Conservation (phyloP, 768 basidiomycete species). For the Lentinus brumalis region DNA sequence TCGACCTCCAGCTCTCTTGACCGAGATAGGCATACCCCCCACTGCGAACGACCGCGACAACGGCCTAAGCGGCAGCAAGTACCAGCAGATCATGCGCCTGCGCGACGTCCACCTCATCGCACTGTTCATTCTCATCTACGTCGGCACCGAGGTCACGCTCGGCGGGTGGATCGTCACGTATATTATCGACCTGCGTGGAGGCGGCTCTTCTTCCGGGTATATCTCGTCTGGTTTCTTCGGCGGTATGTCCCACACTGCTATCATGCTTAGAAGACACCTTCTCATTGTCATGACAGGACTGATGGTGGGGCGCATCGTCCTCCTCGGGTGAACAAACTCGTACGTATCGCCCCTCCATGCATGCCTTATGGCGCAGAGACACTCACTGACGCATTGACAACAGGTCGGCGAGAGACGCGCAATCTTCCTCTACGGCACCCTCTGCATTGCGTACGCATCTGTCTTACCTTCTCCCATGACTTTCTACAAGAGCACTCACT, state of each 20-base stretch:
- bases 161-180: conserved; percentile 60
- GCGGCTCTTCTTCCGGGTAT: conserved; percentile 50
- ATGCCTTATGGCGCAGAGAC: neutral
- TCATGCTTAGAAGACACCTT: neutral
- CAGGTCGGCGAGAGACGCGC: conserved; percentile 41
- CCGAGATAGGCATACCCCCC: conserved; percentile 50
- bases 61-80: conserved; percentile 40
- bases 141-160: conserved; percentile 41
- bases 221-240: conserved; percentile 53
- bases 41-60: conserved; percentile 31
- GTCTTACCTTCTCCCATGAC: neutral
- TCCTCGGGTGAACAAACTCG: conserved; percentile 52
- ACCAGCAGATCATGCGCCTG: conserved; percentile 46
- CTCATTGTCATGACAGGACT: conserved; percentile 35
- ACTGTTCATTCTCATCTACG: conserved; percentile 45
- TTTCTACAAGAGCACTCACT: neutral
- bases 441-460: conserved; percentile 37
- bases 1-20: conserved; percentile 48
- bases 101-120: conserved; percentile 44
- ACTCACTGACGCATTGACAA: neutral
- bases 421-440: conserved; percentile 37
- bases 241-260: conserved; percentile 22
- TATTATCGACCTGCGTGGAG: conserved; percentile 45
- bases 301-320: conserved; percentile 52
- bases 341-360: conserved; percentile 13